Conservation (phyloP, 352 stramenopile genomes). For the Phytophthora macrochlamydospora region DNA sequence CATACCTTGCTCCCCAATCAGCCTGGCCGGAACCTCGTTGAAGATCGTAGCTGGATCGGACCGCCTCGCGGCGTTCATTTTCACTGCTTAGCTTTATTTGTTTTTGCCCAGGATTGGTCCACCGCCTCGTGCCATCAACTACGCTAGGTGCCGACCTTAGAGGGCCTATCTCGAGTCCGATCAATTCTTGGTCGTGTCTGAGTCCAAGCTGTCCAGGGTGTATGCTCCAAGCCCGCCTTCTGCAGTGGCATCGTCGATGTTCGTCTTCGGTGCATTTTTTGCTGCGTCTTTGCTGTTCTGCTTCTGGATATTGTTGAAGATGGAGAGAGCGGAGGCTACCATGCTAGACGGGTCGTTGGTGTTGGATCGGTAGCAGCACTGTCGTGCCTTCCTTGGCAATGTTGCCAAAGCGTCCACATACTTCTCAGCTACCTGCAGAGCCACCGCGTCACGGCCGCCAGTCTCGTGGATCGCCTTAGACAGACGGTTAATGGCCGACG, state of each 20-base stretch:
- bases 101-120: background rate
- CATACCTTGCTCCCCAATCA: background rate
- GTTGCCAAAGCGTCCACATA: constrained; percentile 91
- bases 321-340: constrained; percentile 88
- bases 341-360: constrained; percentile 87
- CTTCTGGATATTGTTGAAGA: constrained; percentile 91
- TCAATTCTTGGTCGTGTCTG: constrained; percentile 39
- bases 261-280: constrained; percentile 23
- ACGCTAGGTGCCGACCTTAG: background rate
- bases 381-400: constrained; percentile 92
- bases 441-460: constrained; percentile 81
- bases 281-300: constrained; percentile 48
- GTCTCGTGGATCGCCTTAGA: constrained; percentile 68
- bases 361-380: constrained; percentile 80
- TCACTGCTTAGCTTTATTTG: constrained; percentile 26
- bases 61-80: background rate
- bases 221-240: constrained; percentile 50
- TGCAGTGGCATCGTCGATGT: constrained; percentile 1
- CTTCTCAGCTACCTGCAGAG: constrained; percentile 90
- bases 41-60: background rate
- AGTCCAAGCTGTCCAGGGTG: constrained; percentile 67
- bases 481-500: constrained; percentile 77
- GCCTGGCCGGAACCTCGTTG: background rate
- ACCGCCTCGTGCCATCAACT: background rate
- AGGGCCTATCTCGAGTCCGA: background rate